Conservation (phyloP, 2,329 filamentous ascomycete species). For the Scorias spongiosa region DNA sequence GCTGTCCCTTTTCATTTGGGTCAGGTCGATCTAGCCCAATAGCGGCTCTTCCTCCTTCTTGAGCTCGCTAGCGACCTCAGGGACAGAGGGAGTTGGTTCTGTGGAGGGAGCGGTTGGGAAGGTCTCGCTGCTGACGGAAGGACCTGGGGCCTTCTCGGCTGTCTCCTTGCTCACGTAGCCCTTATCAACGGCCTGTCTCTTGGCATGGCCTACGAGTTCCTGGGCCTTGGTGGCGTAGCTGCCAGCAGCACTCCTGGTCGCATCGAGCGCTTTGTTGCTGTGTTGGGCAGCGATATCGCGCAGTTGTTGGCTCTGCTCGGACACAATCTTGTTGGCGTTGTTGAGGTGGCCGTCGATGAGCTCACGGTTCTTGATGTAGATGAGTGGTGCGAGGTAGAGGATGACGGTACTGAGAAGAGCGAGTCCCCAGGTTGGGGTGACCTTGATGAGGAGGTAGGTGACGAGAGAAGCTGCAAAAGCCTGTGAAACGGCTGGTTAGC, state of each 20-base stretch:
- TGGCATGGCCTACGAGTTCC: conserved; percentile 32
- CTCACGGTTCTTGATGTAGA: conserved; percentile 52
- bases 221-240: conserved; percentile 47
- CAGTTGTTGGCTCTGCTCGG: conserved; percentile 43
- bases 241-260: conserved; percentile 42
- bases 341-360: conserved; percentile 46
- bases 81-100: conserved; percentile 4
- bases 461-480: conserved; percentile 43
- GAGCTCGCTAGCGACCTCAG: background rate
- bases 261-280: conserved; percentile 41
- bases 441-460: conserved; percentile 50
- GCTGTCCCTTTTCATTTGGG: background rate
- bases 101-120: conserved; percentile 10
- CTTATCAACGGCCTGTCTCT: conserved; percentile 21
- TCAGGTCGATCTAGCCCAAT: background rate
- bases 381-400: conserved; percentile 43
- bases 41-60: background rate
- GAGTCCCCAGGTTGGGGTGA: conserved; percentile 50
- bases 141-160: conserved; percentile 10
- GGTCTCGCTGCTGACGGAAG: conserved; percentile 5
- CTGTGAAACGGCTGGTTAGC: conserved; percentile 22
- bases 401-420: conserved; percentile 40
- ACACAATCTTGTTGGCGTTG: conserved; percentile 38
- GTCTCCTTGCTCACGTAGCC: conserved; percentile 20
- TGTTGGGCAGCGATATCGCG: conserved; percentile 45